phyloP scores from a whole-genome alignment of 495 filamentous ascomycete genomes.

The Paragyromitra xinjiangensis region DNA sequence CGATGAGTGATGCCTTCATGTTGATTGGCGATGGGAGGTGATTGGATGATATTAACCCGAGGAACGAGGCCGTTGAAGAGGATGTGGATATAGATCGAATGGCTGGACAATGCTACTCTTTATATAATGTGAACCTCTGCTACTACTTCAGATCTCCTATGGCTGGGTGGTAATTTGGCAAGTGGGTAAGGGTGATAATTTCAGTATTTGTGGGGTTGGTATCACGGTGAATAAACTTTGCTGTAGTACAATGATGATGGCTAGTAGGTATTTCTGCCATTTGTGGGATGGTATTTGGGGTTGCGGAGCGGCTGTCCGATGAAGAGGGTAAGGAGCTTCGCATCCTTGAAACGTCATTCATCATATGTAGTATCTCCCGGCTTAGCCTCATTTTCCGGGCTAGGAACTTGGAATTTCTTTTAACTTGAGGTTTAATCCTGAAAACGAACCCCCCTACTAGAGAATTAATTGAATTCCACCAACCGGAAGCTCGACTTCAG shows the following conservation, averaged over 20 bases:
- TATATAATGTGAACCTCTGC: constrained; percentile 9
- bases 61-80: neutral
- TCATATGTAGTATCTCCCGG: neutral
- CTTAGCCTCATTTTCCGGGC: neutral
- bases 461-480: neutral
- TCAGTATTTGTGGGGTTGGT: neutral
- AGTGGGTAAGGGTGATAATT: neutral
- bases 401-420: neutral
- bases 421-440: neutral
- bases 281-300: neutral
- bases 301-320: constrained; percentile 7
- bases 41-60: neutral
- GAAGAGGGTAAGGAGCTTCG: neutral
- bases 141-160: neutral
- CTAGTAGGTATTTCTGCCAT: neutral
- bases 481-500: constrained; percentile 9
- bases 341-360: neutral
- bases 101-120: neutral
- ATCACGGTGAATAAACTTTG: neutral
- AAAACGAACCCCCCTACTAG: neutral
- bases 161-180: neutral
- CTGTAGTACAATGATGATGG: neutral
- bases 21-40: neutral
- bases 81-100: neutral
- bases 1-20: constrained; percentile 23